These are phyloP conservation scores for Deinandra increscens DNA, from an alignment of 129 eudicot genomes.

Conservation along the genomic window DNA sequence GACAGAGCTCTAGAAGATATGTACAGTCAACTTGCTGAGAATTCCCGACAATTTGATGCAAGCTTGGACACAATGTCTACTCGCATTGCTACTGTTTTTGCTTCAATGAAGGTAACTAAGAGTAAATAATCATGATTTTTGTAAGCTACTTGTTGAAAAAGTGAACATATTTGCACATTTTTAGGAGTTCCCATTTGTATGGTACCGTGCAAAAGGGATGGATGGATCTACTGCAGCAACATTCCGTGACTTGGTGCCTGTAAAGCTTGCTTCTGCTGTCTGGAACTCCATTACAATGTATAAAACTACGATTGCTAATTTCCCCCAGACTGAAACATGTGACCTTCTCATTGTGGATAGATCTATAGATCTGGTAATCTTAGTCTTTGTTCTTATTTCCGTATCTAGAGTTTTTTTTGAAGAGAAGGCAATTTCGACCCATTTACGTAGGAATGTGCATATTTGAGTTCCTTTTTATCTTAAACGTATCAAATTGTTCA, in stretches of 20 bases:
- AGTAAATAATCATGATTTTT: background rate
- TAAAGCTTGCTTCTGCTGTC: slow-evolving; percentile 77
- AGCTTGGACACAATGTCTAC: slow-evolving; percentile 66
- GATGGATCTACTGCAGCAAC: slow-evolving; percentile 42
- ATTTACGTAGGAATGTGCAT: background rate
- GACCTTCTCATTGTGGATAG: slow-evolving; percentile 81
- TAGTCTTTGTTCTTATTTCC: background rate
- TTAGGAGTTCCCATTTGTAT: slow-evolving; percentile 77
- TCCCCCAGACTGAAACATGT: slow-evolving; percentile 85
- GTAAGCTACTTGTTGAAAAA: background rate
- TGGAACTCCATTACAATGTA: slow-evolving; percentile 64
- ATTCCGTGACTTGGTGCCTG: slow-evolving; percentile 59
- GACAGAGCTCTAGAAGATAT: slow-evolving; percentile 76
- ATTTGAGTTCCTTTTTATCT: background rate
- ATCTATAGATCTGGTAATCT: slow-evolving; percentile 74
- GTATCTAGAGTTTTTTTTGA: background rate
- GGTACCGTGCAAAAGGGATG: slow-evolving; percentile 68
- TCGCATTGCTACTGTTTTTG: slow-evolving; percentile 90
- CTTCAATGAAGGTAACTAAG: slow-evolving; percentile 77
- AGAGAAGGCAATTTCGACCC: background rate
- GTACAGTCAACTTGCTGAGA: slow-evolving; percentile 53
- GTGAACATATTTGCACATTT: slow-evolving; percentile 16
- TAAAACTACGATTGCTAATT: slow-evolving; percentile 66
- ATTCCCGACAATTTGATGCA: slow-evolving; percentile 60
- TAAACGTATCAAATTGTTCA: background rate